phyloP scores from a whole-genome alignment of 495 filamentous ascomycete genomes.

The Hypoxylon trugodes region DNA sequence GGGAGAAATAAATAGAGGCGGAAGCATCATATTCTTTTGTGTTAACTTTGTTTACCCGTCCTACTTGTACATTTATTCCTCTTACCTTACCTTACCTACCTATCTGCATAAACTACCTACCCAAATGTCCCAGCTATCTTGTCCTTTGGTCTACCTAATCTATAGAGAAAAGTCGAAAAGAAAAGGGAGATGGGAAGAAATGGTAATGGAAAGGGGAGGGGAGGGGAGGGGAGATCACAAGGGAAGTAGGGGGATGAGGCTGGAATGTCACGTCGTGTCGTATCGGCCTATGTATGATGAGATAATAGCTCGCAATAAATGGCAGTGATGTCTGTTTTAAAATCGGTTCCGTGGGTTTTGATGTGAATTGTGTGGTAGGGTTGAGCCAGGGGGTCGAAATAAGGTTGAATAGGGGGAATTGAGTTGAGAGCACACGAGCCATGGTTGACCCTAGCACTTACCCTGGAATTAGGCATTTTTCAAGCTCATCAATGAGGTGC shows the following conservation, averaged over 20 bases:
- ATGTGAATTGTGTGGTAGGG: too few species aligned
- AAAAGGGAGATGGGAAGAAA: background rate
- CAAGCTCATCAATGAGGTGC: too few species aligned
- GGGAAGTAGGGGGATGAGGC: too few species aligned
- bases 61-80: conserved; percentile 39
- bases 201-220: background rate
- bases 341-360: too few species aligned
- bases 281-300: conserved; percentile 24
- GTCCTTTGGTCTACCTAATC: conserved; percentile 17
- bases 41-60: conserved; percentile 29
- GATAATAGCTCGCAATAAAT: conserved; percentile 31
- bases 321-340: conserved; percentile 4
- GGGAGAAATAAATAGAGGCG: conserved; percentile 1
- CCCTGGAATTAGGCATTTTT: too few species aligned
- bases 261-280: too few species aligned
- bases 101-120: background rate
- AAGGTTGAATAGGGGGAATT: too few species aligned
- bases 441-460: too few species aligned
- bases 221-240: conserved; percentile 2
- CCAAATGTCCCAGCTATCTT: background rate
- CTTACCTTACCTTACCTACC: conserved; percentile 7
- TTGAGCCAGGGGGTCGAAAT: background rate
- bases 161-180: conserved; percentile 14
- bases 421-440: too few species aligned
- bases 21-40: conserved; percentile 28